These are phyloP conservation scores for Spinacia oleracea DNA, from an alignment of 179 eudicot species.

Conservation along the genomic window DNA sequence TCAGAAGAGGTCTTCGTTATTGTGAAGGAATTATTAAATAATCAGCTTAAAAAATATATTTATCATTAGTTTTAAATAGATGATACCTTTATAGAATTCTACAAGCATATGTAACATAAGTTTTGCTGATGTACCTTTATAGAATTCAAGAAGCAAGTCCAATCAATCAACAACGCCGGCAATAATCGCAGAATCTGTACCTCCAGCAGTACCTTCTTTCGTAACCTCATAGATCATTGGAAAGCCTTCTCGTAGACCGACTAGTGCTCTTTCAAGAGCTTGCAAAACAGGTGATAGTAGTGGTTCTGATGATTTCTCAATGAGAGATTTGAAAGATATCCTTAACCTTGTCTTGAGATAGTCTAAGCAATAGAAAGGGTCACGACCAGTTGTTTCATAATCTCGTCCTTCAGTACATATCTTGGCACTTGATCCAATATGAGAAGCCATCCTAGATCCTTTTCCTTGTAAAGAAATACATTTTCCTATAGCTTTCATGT, in stretches of 20 bases:
- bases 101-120: not conserved
- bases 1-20: not conserved
- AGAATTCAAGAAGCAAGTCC: slow-evolving; percentile 78
- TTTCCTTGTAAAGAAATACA: no score
- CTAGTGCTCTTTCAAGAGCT: slow-evolving; percentile 67
- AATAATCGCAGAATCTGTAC: slow-evolving; percentile 64
- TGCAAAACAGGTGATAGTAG: no score
- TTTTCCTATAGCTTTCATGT: no score
- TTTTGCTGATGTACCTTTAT: slow-evolving; percentile 58
- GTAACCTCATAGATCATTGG: slow-evolving; percentile 50
- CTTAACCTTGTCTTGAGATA: slow-evolving; percentile 67
- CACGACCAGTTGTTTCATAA: slow-evolving; percentile 32
- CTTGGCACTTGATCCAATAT: no score
- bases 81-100: no score
- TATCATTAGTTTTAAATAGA: no score
- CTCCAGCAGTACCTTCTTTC: slow-evolving; percentile 53
- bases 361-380: slow-evolving; percentile 40
- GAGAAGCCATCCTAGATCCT: no score
- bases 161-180: slow-evolving; percentile 89
- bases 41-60: no score
- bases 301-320: no score
- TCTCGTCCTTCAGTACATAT: no score
- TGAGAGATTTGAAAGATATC: no score
- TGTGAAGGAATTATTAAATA: not conserved
- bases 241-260: slow-evolving; percentile 60